Evolutionary conservation across 106 monocot species (phyloP).

Genomic region (Vanilla planifolia): DNA sequence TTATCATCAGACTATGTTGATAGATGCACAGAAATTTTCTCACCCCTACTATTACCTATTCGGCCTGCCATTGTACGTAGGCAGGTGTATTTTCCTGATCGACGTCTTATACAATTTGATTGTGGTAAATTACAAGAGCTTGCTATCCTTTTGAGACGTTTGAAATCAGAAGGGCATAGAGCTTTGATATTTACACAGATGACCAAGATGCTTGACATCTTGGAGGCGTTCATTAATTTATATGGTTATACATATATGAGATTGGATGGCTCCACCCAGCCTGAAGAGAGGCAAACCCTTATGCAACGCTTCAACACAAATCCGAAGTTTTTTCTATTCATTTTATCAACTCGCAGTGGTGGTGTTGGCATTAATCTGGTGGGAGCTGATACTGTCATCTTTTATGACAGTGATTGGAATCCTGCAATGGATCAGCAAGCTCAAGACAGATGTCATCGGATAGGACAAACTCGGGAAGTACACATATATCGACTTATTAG

Average conservation of each 20-base stretch:
- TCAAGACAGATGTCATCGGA: constrained; percentile 98
- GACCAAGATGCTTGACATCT: constrained; percentile 99
- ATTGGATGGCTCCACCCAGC: constrained; percentile 93
- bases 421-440: constrained; percentile 99
- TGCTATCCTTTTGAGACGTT: constrained; percentile 62
- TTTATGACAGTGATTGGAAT: constrained; percentile 99
- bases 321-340: constrained; percentile 87
- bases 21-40: constrained; percentile 42
- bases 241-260: constrained; percentile 99
- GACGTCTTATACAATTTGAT: constrained; percentile 95
- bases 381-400: constrained; percentile 98
- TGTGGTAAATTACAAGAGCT: constrained; percentile 98
- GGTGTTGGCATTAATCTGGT: constrained; percentile 98
- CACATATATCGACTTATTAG: constrained; percentile 95
- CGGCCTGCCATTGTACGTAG: constrained; percentile 86
- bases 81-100: constrained; percentile 98
- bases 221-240: constrained; percentile 96
- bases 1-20: constrained; percentile 35
- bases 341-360: constrained; percentile 96
- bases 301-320: constrained; percentile 99
- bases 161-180: constrained; percentile 86
- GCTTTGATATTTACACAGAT: constrained; percentile 99
- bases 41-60: constrained; percentile 66
- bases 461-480: constrained; percentile 97
- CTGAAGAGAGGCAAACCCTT: constrained; percentile 94